Evolutionary conservation across 257 asterid genomes (phyloP).

Genomic region (Dorcoceras hygrometricum): DNA sequence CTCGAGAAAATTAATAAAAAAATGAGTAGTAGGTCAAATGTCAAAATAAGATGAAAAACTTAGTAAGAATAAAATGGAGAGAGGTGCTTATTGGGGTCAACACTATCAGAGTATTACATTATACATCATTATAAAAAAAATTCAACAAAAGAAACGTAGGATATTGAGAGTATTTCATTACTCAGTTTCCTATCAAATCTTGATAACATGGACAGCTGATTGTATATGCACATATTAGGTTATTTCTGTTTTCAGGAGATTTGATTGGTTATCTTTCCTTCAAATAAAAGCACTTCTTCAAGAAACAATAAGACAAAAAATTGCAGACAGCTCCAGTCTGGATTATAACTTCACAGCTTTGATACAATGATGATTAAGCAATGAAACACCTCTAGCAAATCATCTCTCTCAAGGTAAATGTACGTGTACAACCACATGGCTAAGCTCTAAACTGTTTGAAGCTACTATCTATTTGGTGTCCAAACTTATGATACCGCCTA

Average conservation of each 20-base stretch:
- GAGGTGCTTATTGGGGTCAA: background rate
- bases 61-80: background rate
- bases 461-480: slow-evolving; percentile 4
- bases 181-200: too few species aligned
- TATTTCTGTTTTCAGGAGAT: too few species aligned
- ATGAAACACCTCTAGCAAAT: background rate
- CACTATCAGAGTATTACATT: too few species aligned
- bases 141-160: too few species aligned
- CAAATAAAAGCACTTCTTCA: too few species aligned
- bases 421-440: slow-evolving; percentile 13
- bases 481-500: slow-evolving; percentile 1
- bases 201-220: too few species aligned
- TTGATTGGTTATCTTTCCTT: too few species aligned
- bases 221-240: too few species aligned
- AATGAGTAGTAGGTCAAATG: background rate
- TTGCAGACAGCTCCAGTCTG: background rate
- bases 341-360: slow-evolving; percentile 5
- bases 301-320: background rate
- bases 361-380: background rate
- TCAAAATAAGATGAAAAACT: background rate
- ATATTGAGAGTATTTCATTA: too few species aligned
- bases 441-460: background rate
- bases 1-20: background rate
- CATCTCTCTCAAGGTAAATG: slow-evolving; percentile 8
- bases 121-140: background rate